Evolutionary conservation across 495 filamentous ascomycete genomes (phyloP).

Genomic region (Aspergillus affinis): DNA sequence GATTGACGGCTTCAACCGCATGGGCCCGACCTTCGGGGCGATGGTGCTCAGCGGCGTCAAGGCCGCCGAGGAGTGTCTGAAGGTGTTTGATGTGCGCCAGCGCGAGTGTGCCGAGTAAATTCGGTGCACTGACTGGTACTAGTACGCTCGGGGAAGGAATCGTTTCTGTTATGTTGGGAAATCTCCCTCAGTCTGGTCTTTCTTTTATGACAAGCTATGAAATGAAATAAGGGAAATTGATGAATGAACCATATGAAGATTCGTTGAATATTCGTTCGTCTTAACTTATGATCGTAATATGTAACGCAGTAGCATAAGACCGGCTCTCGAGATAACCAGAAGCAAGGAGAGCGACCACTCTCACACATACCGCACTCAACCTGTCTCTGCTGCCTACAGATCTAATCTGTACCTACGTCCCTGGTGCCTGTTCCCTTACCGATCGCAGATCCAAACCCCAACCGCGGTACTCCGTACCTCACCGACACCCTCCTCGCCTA

Average conservation of each 20-base stretch:
- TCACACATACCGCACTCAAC: too few relatives aligned
- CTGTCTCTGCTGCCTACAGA: too few relatives aligned
- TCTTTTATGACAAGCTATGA: constrained; percentile 8
- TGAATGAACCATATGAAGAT: constrained; percentile 12
- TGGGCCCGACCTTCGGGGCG: constrained; percentile 77
- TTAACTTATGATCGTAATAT: too few relatives aligned
- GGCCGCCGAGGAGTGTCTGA: constrained; percentile 80
- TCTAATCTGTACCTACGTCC: not conserved
- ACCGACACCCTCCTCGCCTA: not conserved
- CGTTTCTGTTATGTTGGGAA: not conserved
- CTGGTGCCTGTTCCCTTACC: not conserved
- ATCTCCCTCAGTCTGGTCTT: constrained; percentile 2
- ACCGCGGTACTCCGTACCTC: not conserved
- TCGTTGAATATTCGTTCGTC: not conserved
- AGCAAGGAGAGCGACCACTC: too few relatives aligned
- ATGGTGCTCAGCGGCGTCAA: constrained; percentile 85
- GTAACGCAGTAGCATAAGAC: not conserved
- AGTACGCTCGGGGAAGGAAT: not conserved
- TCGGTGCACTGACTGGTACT: not conserved
- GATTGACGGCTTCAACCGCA: constrained; percentile 84
- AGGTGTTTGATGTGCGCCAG: constrained; percentile 75
- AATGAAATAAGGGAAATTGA: constrained; percentile 1
- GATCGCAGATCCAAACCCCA: not conserved
- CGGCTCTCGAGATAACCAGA: too few relatives aligned
- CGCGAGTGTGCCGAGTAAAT: constrained; percentile 51